phyloP scores from a whole-genome alignment of 352 stramenopile species.

The Plasmopara muralis region DNA sequence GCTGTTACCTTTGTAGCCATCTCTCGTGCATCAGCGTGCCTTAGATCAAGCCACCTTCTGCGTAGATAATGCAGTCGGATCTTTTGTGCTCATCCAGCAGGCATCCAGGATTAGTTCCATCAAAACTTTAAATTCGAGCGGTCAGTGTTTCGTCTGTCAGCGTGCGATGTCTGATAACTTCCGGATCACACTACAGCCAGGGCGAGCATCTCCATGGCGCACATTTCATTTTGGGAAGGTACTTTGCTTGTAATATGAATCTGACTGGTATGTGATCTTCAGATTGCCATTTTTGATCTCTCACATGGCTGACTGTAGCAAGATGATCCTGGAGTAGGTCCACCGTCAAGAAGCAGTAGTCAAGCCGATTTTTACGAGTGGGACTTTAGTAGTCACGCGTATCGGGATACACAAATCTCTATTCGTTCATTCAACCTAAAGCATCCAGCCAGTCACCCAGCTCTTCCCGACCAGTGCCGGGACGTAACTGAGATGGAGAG shows the following conservation, averaged over 20 bases:
- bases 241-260: conserved; percentile 4
- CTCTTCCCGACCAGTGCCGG: conserved; percentile 1
- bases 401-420: conserved; percentile 10
- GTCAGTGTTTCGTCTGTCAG: background rate
- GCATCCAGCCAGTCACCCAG: conserved; percentile 9
- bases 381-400: conserved; percentile 8
- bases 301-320: conserved; percentile 1
- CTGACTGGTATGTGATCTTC: conserved; percentile 12
- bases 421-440: conserved; percentile 8
- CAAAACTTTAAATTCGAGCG: conserved; percentile 3
- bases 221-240: background rate
- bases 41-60: conserved; percentile 6
- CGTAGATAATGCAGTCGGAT: conserved; percentile 9
- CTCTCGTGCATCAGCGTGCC: background rate
- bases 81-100: conserved; percentile 16
- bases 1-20: background rate
- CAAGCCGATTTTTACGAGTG: conserved; percentile 5
- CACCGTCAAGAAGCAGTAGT: conserved; percentile 17
- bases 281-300: conserved; percentile 13
- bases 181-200: conserved; percentile 2
- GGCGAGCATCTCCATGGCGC: conserved; percentile 4
- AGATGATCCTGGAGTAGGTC: conserved; percentile 11
- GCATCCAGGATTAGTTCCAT: conserved; percentile 9
- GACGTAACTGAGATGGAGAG: background rate
- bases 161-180: background rate